Conservation (phyloP, 352 stramenopile species). For the Globisporangium abappressorium region DNA sequence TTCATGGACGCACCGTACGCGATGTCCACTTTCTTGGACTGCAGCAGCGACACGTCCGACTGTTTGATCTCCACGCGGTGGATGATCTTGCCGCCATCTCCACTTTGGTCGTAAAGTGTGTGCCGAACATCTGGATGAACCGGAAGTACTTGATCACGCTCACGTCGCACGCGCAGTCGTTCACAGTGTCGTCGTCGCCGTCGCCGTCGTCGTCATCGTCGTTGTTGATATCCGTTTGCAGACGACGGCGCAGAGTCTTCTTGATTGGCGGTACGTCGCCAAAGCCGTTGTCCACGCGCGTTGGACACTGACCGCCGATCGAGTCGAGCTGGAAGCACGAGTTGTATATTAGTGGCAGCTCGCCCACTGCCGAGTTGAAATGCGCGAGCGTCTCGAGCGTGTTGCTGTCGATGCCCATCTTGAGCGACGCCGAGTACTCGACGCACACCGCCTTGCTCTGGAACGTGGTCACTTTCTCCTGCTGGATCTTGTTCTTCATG, state of each 20-base stretch:
- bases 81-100: conserved; percentile 32
- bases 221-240: conserved; percentile 24
- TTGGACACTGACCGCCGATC: conserved; percentile 9
- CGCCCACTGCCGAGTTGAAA: conserved; percentile 1
- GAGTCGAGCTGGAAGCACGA: conserved; percentile 19
- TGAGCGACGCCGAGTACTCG: conserved; percentile 22
- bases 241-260: conserved; percentile 36
- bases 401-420: conserved; percentile 3
- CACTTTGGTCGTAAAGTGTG: conserved; percentile 28
- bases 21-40: conserved; percentile 30
- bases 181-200: conserved; percentile 21
- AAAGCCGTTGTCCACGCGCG: conserved; percentile 17
- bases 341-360: conserved; percentile 10
- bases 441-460: conserved; percentile 25
- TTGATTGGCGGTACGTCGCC: conserved; percentile 20
- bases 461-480: conserved; percentile 17
- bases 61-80: conserved; percentile 30
- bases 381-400: conserved; percentile 14
- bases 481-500: conserved; percentile 26
- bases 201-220: conserved; percentile 28
- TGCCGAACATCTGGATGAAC: conserved; percentile 28
- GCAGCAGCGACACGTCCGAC: conserved; percentile 22
- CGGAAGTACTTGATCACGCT: conserved; percentile 26
- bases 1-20: conserved; percentile 31
- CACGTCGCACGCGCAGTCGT: conserved; percentile 28